These are phyloP conservation scores for Nigrograna mackinnonii DNA, from an alignment of 2,329 filamentous ascomycete genomes.

Conservation along the genomic window DNA sequence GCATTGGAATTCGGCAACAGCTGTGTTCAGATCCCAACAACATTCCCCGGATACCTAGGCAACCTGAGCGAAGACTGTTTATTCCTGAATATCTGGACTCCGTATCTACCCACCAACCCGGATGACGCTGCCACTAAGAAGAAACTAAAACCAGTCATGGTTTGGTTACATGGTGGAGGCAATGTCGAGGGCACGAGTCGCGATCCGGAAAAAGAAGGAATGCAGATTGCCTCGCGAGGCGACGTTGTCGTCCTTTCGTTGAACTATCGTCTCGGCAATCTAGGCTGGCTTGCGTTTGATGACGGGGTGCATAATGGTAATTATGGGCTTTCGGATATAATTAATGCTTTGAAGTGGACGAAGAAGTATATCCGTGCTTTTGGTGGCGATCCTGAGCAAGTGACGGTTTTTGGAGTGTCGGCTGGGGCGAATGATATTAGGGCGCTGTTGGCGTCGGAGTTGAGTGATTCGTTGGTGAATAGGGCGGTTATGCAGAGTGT, in stretches of 20 bases:
- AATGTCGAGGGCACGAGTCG: conserved; percentile 54
- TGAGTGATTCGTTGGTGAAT: no score
- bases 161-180: conserved; percentile 61
- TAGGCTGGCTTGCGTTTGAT: conserved; percentile 62
- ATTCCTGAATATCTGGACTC: conserved; percentile 54
- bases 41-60: conserved; percentile 49
- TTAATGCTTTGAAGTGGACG: conserved; percentile 54
- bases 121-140: conserved; percentile 40
- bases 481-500: no score
- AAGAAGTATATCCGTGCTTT: conserved; percentile 50
- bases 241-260: conserved; percentile 63
- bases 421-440: conserved; percentile 61
- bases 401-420: conserved; percentile 53
- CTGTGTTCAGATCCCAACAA: no score
- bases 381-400: conserved; percentile 50
- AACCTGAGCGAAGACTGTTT: conserved; percentile 51
- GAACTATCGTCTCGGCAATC: conserved; percentile 63
- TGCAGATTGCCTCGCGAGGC: conserved; percentile 60
- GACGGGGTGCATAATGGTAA: conserved; percentile 60
- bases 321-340: conserved; percentile 57
- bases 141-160: conserved; percentile 51
- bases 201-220: conserved; percentile 50
- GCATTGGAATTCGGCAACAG: no score
- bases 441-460: no score
- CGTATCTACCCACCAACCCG: conserved; percentile 42